A percentile compares a stretch with the other conserved stretches of the same genome.
Conservation (phyloP, 192 early-diverging fungal genomes). For the Rhizophagus clarus region DNA sequence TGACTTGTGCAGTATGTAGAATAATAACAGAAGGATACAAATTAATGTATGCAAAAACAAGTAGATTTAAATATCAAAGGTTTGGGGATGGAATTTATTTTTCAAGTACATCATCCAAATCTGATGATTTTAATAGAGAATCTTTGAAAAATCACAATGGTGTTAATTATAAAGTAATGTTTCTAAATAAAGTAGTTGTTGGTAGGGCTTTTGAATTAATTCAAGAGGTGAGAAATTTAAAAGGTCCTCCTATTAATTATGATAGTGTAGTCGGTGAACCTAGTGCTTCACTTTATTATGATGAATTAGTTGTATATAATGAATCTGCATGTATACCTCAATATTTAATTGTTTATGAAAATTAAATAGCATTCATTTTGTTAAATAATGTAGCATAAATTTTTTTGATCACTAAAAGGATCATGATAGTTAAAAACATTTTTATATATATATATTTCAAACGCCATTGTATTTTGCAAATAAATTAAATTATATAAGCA, state of each 20-base stretch:
- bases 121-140: conserved; percentile 24
- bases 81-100: conserved; percentile 34
- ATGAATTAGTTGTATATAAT: conserved; percentile 33
- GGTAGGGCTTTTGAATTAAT: conserved; percentile 12
- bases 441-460: too few relatives aligned
- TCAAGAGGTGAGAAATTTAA: background rate
- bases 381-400: too few relatives aligned
- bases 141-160: background rate
- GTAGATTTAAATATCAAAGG: conserved; percentile 7
- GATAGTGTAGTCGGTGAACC: conserved; percentile 34
- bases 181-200: conserved; percentile 32
- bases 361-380: too few relatives aligned
- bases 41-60: background rate
- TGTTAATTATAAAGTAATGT: conserved; percentile 28
- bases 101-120: conserved; percentile 33
- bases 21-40: conserved; percentile 24
- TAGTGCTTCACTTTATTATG: conserved; percentile 15
- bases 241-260: conserved; percentile 11
- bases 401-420: too few relatives aligned
- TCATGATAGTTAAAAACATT: too few relatives aligned
- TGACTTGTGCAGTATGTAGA: conserved; percentile 14
- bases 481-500: too few relatives aligned
- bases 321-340: conserved; percentile 27
- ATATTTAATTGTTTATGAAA: conserved; percentile 31
- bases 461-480: too few relatives aligned